phyloP scores from a whole-genome alignment of 1,284 basidiomycete genomes.

The Tilletia indica region DNA sequence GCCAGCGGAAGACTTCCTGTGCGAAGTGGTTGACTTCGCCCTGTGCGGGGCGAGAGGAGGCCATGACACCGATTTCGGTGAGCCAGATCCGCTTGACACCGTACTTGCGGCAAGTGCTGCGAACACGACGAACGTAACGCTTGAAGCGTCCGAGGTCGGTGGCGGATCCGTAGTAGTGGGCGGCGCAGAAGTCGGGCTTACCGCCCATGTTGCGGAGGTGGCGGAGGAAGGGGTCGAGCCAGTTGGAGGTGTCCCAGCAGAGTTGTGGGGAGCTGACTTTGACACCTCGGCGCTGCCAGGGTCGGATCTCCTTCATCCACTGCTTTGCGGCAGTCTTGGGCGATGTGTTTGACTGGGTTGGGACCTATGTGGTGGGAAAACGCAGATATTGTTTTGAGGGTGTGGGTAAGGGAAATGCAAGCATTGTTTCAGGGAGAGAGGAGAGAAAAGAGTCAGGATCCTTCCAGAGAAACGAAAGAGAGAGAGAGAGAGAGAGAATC shows the following conservation, averaged over 20 bases:
- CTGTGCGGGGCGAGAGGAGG: conserved; percentile 29
- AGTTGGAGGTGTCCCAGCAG: conserved; percentile 44
- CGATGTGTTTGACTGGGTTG: conserved; percentile 35
- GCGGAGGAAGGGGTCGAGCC: conserved; percentile 43
- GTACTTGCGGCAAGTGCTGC: conserved; percentile 23
- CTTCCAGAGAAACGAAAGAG: too few species aligned
- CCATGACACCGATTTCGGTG: conserved; percentile 50
- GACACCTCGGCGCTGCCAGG: conserved; percentile 40
- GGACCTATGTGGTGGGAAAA: not conserved
- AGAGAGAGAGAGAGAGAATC: too few species aligned
- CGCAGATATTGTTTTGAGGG: too few species aligned
- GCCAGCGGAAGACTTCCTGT: conserved; percentile 33
- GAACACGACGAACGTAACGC: conserved; percentile 35
- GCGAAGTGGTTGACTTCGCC: conserved; percentile 39
- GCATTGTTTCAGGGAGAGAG: too few species aligned
- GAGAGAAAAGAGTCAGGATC: too few species aligned
- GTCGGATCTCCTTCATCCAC: conserved; percentile 47
- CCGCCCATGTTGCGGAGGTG: conserved; percentile 37
- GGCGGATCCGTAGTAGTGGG: conserved; percentile 52
- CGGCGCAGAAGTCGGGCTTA: conserved; percentile 44
- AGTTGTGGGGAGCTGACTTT: conserved; percentile 45
- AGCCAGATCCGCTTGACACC: conserved; percentile 37
- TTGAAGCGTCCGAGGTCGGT: conserved; percentile 42
- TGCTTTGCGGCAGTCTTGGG: conserved; percentile 31
- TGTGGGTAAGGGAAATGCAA: too few species aligned